Conservation (phyloP, 768 basidiomycete genomes). For the Astraeus odoratus region DNA sequence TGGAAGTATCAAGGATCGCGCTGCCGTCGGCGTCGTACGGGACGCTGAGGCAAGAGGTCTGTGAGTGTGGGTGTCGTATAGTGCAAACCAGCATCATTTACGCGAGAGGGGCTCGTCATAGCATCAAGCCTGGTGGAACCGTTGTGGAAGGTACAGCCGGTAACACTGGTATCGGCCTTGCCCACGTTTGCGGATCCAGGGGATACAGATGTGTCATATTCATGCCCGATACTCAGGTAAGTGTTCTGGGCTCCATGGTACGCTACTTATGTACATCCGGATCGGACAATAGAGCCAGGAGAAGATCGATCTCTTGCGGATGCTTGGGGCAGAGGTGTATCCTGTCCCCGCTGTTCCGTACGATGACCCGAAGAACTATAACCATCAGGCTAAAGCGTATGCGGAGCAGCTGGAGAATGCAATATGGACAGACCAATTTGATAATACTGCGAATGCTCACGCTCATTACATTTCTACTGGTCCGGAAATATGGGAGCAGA, state of each 20-base stretch:
- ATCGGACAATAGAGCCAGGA: constrained; percentile 69
- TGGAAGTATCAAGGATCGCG: constrained; percentile 96
- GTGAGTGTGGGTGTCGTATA: constrained; percentile 36
- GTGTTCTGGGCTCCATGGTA: constrained; percentile 2
- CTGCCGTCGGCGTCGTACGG: constrained; percentile 80
- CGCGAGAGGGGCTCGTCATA: constrained; percentile 19
- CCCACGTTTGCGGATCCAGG: constrained; percentile 85
- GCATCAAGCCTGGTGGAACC: constrained; percentile 88
- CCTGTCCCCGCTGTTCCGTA: constrained; percentile 96
- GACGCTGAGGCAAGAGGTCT: constrained; percentile 82
- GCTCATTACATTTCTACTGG: constrained; percentile 89
- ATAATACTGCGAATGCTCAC: constrained; percentile 87
- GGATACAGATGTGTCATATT: constrained; percentile 99
- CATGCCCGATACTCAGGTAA: constrained; percentile 92
- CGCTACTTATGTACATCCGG: neutral
- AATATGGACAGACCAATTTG: constrained; percentile 98
- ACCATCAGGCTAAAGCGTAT: constrained; percentile 91
- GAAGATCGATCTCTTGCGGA: constrained; percentile 93
- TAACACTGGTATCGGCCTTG: constrained; percentile 95
- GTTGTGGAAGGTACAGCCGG: constrained; percentile 98
- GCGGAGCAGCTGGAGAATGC: constrained; percentile 71
- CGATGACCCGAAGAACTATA: constrained; percentile 94
- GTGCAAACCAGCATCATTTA: neutral
- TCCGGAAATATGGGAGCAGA: constrained; percentile 96
- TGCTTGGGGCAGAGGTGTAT: constrained; percentile 96